phyloP scores from a whole-genome alignment of 176 grass and related monocot genomes.

The Oryza meridionalis region DNA sequence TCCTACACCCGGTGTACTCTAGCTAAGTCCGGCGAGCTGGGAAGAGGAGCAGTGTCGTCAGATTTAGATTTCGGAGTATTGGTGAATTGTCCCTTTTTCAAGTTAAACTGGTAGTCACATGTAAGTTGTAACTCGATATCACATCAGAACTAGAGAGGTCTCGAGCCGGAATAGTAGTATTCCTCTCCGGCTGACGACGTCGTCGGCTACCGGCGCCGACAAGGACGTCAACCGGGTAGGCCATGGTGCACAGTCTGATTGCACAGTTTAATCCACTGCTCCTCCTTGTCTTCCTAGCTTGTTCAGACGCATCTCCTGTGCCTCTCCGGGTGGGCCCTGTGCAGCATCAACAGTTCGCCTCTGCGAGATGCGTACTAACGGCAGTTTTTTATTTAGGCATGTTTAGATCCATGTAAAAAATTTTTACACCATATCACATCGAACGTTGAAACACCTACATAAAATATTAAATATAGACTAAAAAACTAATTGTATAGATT shows the following conservation, averaged over 20 bases:
- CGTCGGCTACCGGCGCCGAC: constrained; percentile 22
- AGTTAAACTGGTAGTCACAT: too few species aligned
- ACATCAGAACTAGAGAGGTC: too few species aligned
- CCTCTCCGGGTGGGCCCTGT: constrained; percentile 15
- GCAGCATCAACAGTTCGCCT: background rate
- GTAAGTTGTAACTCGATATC: background rate
- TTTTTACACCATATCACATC: too few species aligned
- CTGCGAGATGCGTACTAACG: background rate
- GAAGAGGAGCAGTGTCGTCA: background rate
- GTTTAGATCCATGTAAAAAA: too few species aligned
- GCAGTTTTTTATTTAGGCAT: background rate
- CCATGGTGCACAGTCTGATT: background rate
- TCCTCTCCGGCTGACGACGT: background rate
- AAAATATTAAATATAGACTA: too few species aligned
- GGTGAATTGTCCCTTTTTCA: too few species aligned
- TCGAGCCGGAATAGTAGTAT: background rate
- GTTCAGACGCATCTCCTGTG: background rate
- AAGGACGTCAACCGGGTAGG: constrained; percentile 7
- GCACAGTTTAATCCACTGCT: background rate
- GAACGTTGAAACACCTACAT: too few species aligned
- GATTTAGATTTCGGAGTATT: background rate
- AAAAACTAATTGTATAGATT: too few species aligned
- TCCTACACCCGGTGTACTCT: background rate
- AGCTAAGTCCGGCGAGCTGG: background rate
- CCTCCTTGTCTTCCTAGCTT: background rate